A percentile compares a stretch with the other conserved stretches of the same genome.
Conservation (phyloP, 2,329 filamentous ascomycete genomes). For the Botrytis paeoniae region DNA sequence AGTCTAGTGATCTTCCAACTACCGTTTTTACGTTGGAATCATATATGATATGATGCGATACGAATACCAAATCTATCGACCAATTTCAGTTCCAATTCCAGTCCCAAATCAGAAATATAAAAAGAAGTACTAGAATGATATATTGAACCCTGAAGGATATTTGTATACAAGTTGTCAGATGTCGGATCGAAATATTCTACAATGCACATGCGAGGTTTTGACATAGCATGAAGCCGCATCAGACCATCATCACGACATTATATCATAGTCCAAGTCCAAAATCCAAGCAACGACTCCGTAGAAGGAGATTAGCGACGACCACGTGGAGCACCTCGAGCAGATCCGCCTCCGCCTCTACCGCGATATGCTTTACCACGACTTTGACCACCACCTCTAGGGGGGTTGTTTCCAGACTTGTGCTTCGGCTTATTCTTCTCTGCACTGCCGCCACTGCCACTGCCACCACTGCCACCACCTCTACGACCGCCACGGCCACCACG, state of each 20-base stretch:
- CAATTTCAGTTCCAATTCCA: background rate
- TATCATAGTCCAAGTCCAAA: background rate
- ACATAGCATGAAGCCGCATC: background rate
- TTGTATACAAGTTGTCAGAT: background rate
- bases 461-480: background rate
- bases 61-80: background rate
- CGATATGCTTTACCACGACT: constrained; percentile 1
- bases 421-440: constrained; percentile 2
- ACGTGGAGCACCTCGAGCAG: constrained; percentile 13
- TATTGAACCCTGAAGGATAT: background rate
- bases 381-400: constrained; percentile 1
- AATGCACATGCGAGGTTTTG: background rate
- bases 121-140: background rate
- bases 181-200: background rate
- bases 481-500: constrained; percentile 1
- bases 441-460: background rate
- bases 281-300: background rate
- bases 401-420: background rate
- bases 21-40: background rate
- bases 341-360: background rate
- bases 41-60: background rate
- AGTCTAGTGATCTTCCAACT: background rate
- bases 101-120: background rate
- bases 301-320: constrained; percentile 1
- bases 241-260: background rate